Conservation (phyloP, 2,329 filamentous ascomycete species). For the Sordariomycetes sp. region DNA sequence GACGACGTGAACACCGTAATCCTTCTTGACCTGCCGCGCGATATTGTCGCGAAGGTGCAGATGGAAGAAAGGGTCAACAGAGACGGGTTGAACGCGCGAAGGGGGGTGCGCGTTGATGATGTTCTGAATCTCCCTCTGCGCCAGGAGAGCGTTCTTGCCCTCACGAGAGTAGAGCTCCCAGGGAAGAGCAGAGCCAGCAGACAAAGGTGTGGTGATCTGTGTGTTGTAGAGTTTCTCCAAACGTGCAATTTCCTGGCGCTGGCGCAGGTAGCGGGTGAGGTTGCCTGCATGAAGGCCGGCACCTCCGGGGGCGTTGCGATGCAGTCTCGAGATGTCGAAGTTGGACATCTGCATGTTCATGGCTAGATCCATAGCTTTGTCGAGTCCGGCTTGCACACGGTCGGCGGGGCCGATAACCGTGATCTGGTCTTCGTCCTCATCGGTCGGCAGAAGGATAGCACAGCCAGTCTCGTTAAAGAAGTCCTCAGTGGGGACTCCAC, state of each 20-base stretch:
- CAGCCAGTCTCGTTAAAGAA: constrained; percentile 91
- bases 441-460: constrained; percentile 69
- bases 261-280: constrained; percentile 77
- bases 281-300: constrained; percentile 73
- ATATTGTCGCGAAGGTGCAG: constrained; percentile 59
- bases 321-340: constrained; percentile 73
- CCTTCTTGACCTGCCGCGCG: constrained; percentile 52
- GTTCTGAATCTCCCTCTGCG: constrained; percentile 64
- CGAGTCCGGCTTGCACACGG: constrained; percentile 63
- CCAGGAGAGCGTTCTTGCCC: constrained; percentile 71
- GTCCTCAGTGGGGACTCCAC: constrained; percentile 69
- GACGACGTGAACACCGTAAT: constrained; percentile 65
- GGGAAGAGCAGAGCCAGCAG: constrained; percentile 58
- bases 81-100: constrained; percentile 55
- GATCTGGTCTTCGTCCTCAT: constrained; percentile 72
- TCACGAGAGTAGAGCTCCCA: constrained; percentile 89
- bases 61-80: constrained; percentile 73
- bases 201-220: constrained; percentile 75
- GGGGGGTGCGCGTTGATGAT: constrained; percentile 69
- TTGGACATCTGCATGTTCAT: constrained; percentile 78
- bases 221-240: constrained; percentile 73
- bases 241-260: constrained; percentile 72
- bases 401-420: constrained; percentile 75
- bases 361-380: constrained; percentile 81
- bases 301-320: constrained; percentile 63